A percentile compares a stretch with the other conserved stretches of the same genome.
Evolutionary conservation across 495 filamentous ascomycete genomes (phyloP).

Genomic region (Margaritispora aquatica): DNA sequence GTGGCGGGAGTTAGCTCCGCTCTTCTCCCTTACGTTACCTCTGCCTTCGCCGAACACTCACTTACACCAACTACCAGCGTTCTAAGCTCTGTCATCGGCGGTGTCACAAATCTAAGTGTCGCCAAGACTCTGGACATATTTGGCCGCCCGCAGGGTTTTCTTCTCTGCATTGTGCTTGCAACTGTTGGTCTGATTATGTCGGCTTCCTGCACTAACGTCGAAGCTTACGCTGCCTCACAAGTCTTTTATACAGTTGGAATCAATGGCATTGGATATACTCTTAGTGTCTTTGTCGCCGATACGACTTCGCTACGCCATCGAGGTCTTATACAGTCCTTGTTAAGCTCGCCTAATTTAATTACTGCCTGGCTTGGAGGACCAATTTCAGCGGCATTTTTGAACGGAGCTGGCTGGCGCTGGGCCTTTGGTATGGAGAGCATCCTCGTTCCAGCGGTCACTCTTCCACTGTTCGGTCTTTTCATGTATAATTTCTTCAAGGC

Average conservation of each 20-base stretch:
- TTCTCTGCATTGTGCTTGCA: constrained; percentile 20
- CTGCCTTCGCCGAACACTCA: constrained; percentile 28
- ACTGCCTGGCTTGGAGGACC: not conserved
- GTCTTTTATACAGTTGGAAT: constrained; percentile 30
- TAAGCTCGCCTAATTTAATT: not conserved
- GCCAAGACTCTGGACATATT: constrained; percentile 63
- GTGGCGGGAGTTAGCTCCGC: constrained; percentile 22
- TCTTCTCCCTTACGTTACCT: constrained; percentile 28
- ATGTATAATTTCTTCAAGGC: not conserved
- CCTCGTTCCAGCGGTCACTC: not conserved
- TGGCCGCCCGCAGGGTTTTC: constrained; percentile 43
- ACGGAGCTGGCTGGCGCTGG: not conserved
- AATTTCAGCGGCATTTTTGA: not conserved
- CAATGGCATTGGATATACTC: not conserved
- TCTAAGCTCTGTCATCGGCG: constrained; percentile 52
- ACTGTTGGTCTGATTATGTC: constrained; percentile 29
- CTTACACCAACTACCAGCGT: constrained; percentile 28
- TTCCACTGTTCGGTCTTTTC: not conserved
- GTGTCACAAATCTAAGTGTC: constrained; percentile 52
- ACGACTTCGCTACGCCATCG: not conserved
- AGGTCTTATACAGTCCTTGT: not conserved
- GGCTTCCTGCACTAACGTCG: constrained; percentile 28
- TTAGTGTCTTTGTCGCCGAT: not conserved
- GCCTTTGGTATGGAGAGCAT: constrained; percentile 1
- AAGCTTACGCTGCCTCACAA: constrained; percentile 28